Conservation (phyloP, 1,139 yeast species). For the Yamadazyma diddensiae region DNA sequence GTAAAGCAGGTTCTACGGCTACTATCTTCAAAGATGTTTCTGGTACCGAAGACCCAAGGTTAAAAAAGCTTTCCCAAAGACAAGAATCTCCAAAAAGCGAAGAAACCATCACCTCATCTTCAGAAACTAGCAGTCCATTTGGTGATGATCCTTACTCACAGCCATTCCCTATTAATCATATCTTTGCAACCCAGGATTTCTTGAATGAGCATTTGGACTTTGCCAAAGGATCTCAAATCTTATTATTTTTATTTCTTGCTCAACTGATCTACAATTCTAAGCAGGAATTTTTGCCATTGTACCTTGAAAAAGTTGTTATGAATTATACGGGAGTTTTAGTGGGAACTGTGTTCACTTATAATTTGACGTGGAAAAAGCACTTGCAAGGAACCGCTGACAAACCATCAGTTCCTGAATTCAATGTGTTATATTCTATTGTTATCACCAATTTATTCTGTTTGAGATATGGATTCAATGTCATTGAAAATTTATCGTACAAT, state of each 20-base stretch:
- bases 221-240: constrained; percentile 32
- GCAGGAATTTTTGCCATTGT: constrained; percentile 17
- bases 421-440: constrained; percentile 32
- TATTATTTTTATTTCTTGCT: constrained; percentile 27
- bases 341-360: constrained; percentile 29
- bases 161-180: constrained; percentile 26
- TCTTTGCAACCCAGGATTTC: constrained; percentile 38
- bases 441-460: constrained; percentile 31
- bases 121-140: constrained; percentile 6
- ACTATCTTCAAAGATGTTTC: constrained; percentile 18
- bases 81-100: constrained; percentile 3
- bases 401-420: constrained; percentile 38
- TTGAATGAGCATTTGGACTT: constrained; percentile 33
- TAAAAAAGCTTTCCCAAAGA: constrained; percentile 4
- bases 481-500: constrained; percentile 33
- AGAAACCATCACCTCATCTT: constrained; percentile 7
- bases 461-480: constrained; percentile 9
- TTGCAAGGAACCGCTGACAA: constrained; percentile 11
- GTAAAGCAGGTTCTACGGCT: constrained; percentile 19
- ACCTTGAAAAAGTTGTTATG: constrained; percentile 29
- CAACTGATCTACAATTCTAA: constrained; percentile 30
- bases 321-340: constrained; percentile 33
- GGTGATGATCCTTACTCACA: constrained; percentile 19
- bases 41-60: constrained; percentile 8
- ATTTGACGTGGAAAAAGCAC: constrained; percentile 19